phyloP scores from a whole-genome alignment of 805 yeast genomes.

The Maudiozyma barnettii region DNA sequence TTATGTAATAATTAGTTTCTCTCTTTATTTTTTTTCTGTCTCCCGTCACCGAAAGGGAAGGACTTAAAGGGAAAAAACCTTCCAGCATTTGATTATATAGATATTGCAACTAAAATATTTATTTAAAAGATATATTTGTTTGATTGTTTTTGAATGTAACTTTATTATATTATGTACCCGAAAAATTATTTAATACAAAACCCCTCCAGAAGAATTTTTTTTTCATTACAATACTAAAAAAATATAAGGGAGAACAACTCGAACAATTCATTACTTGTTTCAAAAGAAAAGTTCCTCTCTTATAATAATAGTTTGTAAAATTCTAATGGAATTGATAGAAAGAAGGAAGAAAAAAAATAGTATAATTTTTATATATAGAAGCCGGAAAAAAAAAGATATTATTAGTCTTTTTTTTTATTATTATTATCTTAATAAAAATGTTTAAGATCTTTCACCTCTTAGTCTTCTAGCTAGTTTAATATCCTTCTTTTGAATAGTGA shows the following conservation, averaged over 20 bases:
- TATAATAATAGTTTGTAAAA: background rate
- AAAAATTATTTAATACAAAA: background rate
- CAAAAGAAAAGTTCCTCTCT: background rate
- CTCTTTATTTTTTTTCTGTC: too few relatives aligned
- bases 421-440: background rate
- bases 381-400: background rate
- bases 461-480: conserved; percentile 95
- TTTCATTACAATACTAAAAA: background rate
- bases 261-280: background rate
- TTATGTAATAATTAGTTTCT: too few relatives aligned
- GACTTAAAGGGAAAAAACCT: too few relatives aligned
- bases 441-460: conserved; percentile 89
- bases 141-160: background rate
- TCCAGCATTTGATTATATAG: too few relatives aligned
- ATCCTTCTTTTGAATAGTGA: conserved; percentile 96
- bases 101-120: too few relatives aligned
- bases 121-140: background rate
- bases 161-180: conserved; percentile 2
- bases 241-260: too few relatives aligned
- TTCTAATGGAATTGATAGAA: background rate
- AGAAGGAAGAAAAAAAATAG: background rate
- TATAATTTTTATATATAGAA: background rate
- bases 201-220: background rate
- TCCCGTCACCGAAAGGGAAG: too few relatives aligned
- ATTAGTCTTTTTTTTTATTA: too few relatives aligned